phyloP scores from a whole-genome alignment of 1,284 basidiomycete species.

The Rhodotorula sp. region DNA sequence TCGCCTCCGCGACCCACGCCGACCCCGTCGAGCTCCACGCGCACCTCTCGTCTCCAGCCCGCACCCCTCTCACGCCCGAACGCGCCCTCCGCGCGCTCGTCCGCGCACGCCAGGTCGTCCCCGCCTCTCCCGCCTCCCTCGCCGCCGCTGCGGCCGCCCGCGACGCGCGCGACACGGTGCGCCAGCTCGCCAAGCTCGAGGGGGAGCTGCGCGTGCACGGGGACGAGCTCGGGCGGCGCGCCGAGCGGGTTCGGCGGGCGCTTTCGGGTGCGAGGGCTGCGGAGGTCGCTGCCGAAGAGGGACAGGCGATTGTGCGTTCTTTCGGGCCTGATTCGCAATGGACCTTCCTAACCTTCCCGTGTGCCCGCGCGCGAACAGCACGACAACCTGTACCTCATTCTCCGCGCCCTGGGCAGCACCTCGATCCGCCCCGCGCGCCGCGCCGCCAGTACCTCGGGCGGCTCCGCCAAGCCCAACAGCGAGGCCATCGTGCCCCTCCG shows the following conservation, averaged over 20 bases:
- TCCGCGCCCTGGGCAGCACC: background rate
- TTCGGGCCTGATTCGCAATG: no score
- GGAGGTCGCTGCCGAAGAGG: no score
- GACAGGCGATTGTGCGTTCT: background rate
- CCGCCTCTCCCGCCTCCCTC: background rate
- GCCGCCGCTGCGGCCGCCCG: background rate
- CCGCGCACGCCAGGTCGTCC: conserved; percentile 11
- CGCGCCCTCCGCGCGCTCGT: background rate
- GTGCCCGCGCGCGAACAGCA: conserved; percentile 11
- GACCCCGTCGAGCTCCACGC: background rate
- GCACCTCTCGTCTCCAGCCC: background rate
- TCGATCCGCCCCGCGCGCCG: no score
- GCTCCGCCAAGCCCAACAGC: no score
- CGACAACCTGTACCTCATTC: conserved; percentile 3
- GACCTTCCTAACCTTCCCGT: no score
- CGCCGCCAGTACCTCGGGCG: no score
- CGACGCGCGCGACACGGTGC: background rate
- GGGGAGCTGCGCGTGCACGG: background rate
- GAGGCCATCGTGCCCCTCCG: no score
- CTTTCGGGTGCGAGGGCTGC: no score
- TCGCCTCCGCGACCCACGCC: background rate
- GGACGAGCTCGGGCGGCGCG: background rate
- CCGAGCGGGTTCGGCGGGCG: background rate
- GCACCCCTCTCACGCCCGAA: conserved; percentile 2
- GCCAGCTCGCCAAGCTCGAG: background rate